phyloP scores from a whole-genome alignment of 1,284 basidiomycete species.

The Irpex lacteus region DNA sequence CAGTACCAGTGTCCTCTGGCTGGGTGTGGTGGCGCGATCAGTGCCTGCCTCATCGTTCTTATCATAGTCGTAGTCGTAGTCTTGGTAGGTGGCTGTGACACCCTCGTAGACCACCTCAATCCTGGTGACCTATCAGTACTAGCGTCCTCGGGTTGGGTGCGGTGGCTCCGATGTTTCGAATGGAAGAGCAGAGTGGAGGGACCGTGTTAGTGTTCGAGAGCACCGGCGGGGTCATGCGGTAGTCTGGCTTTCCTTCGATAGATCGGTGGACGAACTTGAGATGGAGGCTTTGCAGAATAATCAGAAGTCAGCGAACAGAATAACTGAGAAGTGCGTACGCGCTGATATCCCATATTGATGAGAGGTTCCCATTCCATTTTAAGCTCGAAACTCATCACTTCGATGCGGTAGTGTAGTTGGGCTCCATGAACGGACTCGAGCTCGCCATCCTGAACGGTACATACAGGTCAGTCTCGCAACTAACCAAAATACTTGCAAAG shows the following conservation, averaged over 20 bases:
- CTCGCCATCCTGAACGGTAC: slow-evolving; percentile 58
- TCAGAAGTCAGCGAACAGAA: neutral
- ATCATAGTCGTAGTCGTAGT: no score
- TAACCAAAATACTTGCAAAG: slow-evolving; percentile 1
- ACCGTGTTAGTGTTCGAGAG: slow-evolving; percentile 63
- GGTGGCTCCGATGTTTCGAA: no score
- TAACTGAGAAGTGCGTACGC: slow-evolving; percentile 3
- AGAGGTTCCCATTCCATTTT: slow-evolving; percentile 62
- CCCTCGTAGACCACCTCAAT: slow-evolving; percentile 5
- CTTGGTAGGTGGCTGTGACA: no score
- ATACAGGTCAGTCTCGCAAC: neutral
- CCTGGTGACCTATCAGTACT: slow-evolving; percentile 1
- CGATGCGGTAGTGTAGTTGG: slow-evolving; percentile 50
- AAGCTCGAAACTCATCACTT: slow-evolving; percentile 52
- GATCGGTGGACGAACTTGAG: slow-evolving; percentile 42
- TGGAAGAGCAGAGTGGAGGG: no score
- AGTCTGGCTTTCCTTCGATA: slow-evolving; percentile 47
- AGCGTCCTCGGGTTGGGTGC: neutral
- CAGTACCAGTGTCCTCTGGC: no score
- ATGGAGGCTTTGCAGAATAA: slow-evolving; percentile 21
- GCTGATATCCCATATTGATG: slow-evolving; percentile 30
- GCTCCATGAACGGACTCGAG: slow-evolving; percentile 52
- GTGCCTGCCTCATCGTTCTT: no score
- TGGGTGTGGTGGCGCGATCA: no score
- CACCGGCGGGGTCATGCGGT: slow-evolving; percentile 59